Percentiles rank a stretch among this genome's conserved stretches.
Evolutionary conservation across 305 asterid species (phyloP).

Genomic region (Lippia alba): DNA sequence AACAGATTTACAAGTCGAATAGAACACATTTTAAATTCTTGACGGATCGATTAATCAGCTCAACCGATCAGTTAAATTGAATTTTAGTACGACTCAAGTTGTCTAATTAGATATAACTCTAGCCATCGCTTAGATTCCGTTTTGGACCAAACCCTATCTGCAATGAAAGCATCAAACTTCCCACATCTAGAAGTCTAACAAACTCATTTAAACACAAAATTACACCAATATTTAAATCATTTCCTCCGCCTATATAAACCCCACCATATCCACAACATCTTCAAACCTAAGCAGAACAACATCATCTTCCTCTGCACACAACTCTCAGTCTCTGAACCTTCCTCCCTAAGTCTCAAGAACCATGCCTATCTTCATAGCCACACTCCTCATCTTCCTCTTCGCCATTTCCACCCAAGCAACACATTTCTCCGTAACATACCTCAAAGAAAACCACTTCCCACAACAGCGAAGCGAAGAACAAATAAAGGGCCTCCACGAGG

Average conservation of each 20-base stretch:
- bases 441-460: constrained; percentile 27
- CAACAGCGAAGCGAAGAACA: constrained; percentile 45
- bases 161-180: no score
- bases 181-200: background rate
- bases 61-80: no score
- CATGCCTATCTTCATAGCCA: constrained; percentile 45
- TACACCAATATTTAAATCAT: constrained; percentile 9
- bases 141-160: no score
- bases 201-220: background rate
- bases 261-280: constrained; percentile 28
- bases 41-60: no score
- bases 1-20: no score
- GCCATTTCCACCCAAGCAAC: constrained; percentile 43
- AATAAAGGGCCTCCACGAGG: constrained; percentile 52
- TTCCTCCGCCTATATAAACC: constrained; percentile 30
- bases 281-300: constrained; percentile 45
- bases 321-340: background rate
- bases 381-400: constrained; percentile 40
- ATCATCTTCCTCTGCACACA: background rate
- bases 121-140: no score
- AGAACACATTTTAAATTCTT: no score
- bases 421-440: constrained; percentile 37
- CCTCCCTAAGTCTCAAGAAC: constrained; percentile 20
- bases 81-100: no score
- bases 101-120: no score